phyloP scores from a whole-genome alignment of 768 basidiomycete species.

The Lentinula guzmanii region DNA sequence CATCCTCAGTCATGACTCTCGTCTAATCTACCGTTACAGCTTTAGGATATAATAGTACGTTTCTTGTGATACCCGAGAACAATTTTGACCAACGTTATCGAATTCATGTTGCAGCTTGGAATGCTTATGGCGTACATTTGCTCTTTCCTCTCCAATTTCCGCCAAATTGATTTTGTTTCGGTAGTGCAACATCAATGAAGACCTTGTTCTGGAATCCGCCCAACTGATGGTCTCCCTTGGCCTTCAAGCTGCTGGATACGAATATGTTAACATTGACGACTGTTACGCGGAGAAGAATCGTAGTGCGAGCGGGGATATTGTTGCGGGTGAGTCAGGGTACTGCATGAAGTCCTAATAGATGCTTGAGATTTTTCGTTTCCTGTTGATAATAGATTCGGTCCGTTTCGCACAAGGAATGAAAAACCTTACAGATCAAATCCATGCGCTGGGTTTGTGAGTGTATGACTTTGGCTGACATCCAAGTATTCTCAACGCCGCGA shows the following conservation, averaged over 20 bases:
- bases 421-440: conserved; percentile 47
- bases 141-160: not conserved
- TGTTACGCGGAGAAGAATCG: conserved; percentile 58
- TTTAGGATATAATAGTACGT: conserved; percentile 42
- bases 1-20: not conserved
- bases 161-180: not conserved
- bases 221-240: conserved; percentile 52
- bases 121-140: conserved; percentile 34
- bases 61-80: not conserved
- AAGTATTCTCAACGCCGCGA: not conserved
- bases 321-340: conserved; percentile 33
- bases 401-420: conserved; percentile 56
- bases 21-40: conserved; percentile 12
- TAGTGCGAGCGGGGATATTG: conserved; percentile 41
- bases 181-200: conserved; percentile 44
- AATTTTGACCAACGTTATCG: not conserved
- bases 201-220: conserved; percentile 43
- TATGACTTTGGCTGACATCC: not conserved
- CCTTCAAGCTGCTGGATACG: conserved; percentile 50
- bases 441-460: conserved; percentile 52
- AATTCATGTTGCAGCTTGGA: conserved; percentile 30
- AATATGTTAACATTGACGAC: conserved; percentile 58
- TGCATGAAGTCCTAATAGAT: not conserved
- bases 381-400: conserved; percentile 29
- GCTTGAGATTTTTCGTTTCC: not conserved